phyloP scores from a whole-genome alignment of 2,329 filamentous ascomycete genomes.

The Penicillium oxalicum region DNA sequence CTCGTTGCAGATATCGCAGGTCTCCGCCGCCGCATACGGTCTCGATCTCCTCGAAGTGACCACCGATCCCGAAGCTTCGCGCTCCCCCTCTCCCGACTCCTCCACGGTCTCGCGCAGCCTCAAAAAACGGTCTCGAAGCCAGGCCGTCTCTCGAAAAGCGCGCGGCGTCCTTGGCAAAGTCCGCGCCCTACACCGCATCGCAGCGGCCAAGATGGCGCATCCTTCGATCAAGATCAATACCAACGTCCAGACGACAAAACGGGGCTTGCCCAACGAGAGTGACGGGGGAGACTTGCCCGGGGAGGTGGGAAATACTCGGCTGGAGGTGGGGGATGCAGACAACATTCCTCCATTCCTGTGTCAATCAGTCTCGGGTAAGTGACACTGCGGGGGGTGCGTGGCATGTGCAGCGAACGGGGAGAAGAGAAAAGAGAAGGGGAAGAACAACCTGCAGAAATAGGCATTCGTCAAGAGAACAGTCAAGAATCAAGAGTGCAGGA shows the following conservation, averaged over 20 bases:
- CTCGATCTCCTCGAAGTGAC: slow-evolving; percentile 21
- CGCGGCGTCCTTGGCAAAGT: slow-evolving; percentile 39
- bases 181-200: slow-evolving; percentile 36
- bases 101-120: slow-evolving; percentile 24
- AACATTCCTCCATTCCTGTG: slow-evolving; percentile 35
- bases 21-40: slow-evolving; percentile 18
- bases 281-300: slow-evolving; percentile 26
- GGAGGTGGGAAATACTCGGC: slow-evolving; percentile 24
- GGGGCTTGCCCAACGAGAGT: slow-evolving; percentile 30
- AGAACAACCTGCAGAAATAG: background rate
- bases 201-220: slow-evolving; percentile 39
- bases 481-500: too few relatives aligned
- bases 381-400: slow-evolving; percentile 1
- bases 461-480: too few relatives aligned
- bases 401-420: slow-evolving; percentile 16
- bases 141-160: slow-evolving; percentile 34
- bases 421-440: slow-evolving; percentile 2
- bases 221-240: slow-evolving; percentile 38
- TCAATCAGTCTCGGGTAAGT: slow-evolving; percentile 35
- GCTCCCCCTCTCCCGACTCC: slow-evolving; percentile 28
- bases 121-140: slow-evolving; percentile 29
- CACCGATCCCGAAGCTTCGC: slow-evolving; percentile 29
- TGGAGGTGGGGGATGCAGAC: slow-evolving; percentile 27
- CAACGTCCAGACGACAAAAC: slow-evolving; percentile 34
- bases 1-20: slow-evolving; percentile 26